Evolutionary conservation across 768 basidiomycete genomes (phyloP), one percentile per base, ranked within the genome.

Genomic region (Panaeolus papilionaceus): DNA sequence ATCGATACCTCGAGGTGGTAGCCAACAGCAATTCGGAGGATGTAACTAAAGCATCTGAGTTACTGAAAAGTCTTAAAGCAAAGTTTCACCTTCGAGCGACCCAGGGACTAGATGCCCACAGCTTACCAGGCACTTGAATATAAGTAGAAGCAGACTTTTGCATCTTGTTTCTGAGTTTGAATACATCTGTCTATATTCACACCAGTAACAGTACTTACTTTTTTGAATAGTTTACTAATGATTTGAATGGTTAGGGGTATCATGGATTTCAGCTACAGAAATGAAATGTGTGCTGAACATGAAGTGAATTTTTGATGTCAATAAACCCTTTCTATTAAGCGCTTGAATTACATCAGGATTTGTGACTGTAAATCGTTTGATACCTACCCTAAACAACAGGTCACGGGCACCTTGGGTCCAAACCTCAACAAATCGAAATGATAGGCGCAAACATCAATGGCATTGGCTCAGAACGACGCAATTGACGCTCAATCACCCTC

Each of bases 21-120:
- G 89, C 92, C 3, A 79, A 79, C 58, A 95, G 92, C 73, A 95
- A 96, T 78, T 88, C 88, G 11, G 93, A 94, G 73, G 94, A 96
- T 72, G 92, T 92, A 18, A 86, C 85, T 12, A 85, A 84, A 65
- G 95, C 93, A 0, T 82, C 88, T 47, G 93, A 94, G 47, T 77
- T 93, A 75, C 78, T 95, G 68, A 92, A 92, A 73, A 79, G 77
- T 23, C 79, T 90, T 20, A 87, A 86, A 68, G 66, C 71, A 47
- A 72, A 74, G 47, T 71, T 84, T n/a, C 73, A 77, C 62, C 73
- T 74, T 47, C 76, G 67, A 68, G 68, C 72, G 20, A n/a, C 14
- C 33, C 54, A 33, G 33, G 54, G 28, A 1, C 28, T 58, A 33
- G 54, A 58, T 33, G 14, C 10, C 26, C 54, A 33, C 54, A 12